A percentile compares a stretch with the other conserved stretches of the same genome.
phyloP scores from a whole-genome alignment of 2,329 filamentous ascomycete species.

The Calonectria multiphialidica region DNA sequence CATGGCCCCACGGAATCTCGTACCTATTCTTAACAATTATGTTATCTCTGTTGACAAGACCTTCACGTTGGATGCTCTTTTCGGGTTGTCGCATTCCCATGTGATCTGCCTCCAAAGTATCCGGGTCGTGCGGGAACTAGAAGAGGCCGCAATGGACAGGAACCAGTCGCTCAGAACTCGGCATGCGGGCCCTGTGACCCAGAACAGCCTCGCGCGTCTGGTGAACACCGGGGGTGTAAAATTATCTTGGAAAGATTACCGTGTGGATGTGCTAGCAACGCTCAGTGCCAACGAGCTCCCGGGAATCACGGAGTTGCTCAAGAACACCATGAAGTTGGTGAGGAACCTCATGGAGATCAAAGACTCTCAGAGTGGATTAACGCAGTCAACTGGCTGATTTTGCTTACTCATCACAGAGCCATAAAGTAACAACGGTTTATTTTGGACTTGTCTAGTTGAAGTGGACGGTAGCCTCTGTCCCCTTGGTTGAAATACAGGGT shows the following conservation, averaged over 20 bases:
- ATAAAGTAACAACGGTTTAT: conserved; percentile 14
- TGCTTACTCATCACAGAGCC: not conserved
- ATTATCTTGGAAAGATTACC: conserved; percentile 80
- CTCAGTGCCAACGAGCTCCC: conserved; percentile 72
- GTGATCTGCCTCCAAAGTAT: conserved; percentile 68
- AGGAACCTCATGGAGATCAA: conserved; percentile 60
- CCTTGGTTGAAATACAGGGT: conserved; percentile 52
- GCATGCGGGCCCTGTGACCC: conserved; percentile 78
- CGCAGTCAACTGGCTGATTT: not conserved
- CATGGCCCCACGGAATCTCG: conserved; percentile 58
- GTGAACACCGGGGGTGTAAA: conserved; percentile 74
- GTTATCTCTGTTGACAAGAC: conserved; percentile 60
- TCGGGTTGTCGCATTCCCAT: conserved; percentile 71
- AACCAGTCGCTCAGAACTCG: conserved; percentile 57
- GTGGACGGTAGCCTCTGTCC: conserved; percentile 39
- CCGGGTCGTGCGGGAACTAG: conserved; percentile 65
- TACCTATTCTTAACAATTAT: conserved; percentile 61
- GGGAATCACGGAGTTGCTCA: conserved; percentile 80
- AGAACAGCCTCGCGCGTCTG: conserved; percentile 73
- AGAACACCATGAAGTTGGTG: conserved; percentile 83
- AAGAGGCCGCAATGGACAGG: conserved; percentile 64
- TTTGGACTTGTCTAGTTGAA: conserved; percentile 47
- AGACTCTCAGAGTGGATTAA: conserved; percentile 35
- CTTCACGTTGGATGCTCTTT: conserved; percentile 61
- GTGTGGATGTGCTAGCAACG: conserved; percentile 77